Percentiles rank a stretch among this genome's conserved stretches.
Conservation (phyloP, 257 asterid species). For the Fraxinus anomala region DNA sequence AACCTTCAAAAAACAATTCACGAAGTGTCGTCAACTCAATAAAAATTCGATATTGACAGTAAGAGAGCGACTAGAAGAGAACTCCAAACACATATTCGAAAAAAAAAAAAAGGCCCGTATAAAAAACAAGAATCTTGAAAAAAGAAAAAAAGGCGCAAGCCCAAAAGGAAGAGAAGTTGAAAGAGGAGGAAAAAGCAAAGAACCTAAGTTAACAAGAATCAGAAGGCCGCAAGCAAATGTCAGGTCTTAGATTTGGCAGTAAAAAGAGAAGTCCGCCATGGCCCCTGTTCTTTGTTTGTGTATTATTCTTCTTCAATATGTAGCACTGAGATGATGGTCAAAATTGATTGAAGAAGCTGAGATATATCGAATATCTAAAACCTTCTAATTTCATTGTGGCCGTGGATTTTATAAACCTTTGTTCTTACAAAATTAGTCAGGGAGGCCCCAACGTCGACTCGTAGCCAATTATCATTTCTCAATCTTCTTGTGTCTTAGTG, state of each 20-base stretch:
- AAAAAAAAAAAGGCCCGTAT: background rate
- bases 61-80: background rate
- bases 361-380: too few relatives aligned
- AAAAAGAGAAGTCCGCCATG: background rate
- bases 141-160: background rate
- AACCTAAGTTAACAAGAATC: background rate
- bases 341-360: too few relatives aligned
- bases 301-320: background rate
- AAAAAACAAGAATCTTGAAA: background rate
- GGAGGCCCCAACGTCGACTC: constrained; percentile 35
- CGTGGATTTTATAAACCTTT: background rate
- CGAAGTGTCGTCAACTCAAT: background rate
- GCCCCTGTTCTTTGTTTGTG: background rate
- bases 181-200: background rate
- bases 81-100: background rate
- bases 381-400: constrained; percentile 22
- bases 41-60: background rate
- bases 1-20: background rate
- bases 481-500: background rate
- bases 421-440: constrained; percentile 28
- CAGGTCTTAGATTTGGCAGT: background rate
- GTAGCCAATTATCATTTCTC: constrained; percentile 23
- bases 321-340: too few relatives aligned
- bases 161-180: background rate
- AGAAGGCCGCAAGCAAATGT: background rate